Base-by-base conservation (phyloP, 2,329 filamentous ascomycete genomes). In the Ramichloridium luteum region DNA sequence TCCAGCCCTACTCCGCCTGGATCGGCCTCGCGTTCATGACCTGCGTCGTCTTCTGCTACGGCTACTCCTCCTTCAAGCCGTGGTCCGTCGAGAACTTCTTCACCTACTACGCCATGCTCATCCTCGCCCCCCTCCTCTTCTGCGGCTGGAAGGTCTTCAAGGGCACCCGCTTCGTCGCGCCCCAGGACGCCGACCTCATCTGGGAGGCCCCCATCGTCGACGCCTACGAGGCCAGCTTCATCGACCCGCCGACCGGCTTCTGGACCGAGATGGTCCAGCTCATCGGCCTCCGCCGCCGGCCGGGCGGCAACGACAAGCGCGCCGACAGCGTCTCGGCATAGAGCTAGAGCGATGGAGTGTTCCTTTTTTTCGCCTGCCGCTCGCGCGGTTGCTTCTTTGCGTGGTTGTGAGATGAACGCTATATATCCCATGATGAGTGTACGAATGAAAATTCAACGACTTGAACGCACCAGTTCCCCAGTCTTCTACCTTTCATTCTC, bases 121-220 rank as follows among this genome's bases (percentile, higher is more conserved):
- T 73, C 10, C 54, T 75, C 14, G 64, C 65, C 0, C 62, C 66
- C 3, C 43, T 70, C 25, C 51, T 70, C 6, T 79, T 67, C 51
- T 29, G 66, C 27, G 58, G 58, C 46, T 82, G 74, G 74, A 82
- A 82, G 57, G 3, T 80, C 1, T 13, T 74, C 51, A 72, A 78
- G 58, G 59, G 59, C 30, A 80, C 76, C 4, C 65, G 61, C 37
- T 59, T 71, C 32, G 57, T 74, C 11, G 54, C 55, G 2, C 56
- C 74, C 0, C 47, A 57, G 6, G 67, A 80, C 46, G 62, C 64
- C 3, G 73, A 78, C 44, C 58, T 78, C 3, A 56, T 74, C 12
- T 77, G 72, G 72, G 68, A 77, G 38, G 60, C 65, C n/a, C 72
- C 72, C 6, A 47, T 60, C 11, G 67, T 77, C 33, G 73, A 77